Evolutionary conservation across 2,329 filamentous ascomycete species (phyloP).

Genomic region (Penicillium sp.): DNA sequence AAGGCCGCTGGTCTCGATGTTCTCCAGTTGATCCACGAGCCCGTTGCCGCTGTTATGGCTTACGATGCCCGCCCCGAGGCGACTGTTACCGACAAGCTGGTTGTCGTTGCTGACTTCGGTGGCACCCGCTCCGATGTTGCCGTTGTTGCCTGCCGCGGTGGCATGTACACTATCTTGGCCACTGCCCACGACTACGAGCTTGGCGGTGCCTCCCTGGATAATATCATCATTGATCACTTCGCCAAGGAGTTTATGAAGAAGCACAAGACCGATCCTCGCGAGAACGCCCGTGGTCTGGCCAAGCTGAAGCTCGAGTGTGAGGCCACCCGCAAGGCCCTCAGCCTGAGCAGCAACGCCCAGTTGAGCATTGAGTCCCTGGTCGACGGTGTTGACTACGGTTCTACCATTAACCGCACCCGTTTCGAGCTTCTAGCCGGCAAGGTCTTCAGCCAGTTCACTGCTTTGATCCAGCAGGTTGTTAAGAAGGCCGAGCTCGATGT

Average conservation of each 20-base stretch:
- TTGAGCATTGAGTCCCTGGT: slow-evolving; percentile 91
- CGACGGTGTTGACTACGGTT: slow-evolving; percentile 85
- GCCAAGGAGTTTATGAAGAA: slow-evolving; percentile 99
- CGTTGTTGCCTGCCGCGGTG: slow-evolving; percentile 84
- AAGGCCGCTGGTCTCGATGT: slow-evolving; percentile 81
- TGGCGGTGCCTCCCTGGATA: slow-evolving; percentile 79
- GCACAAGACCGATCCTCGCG: slow-evolving; percentile 82
- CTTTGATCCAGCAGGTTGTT: slow-evolving; percentile 77
- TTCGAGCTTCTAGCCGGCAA: slow-evolving; percentile 88
- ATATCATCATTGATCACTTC: slow-evolving; percentile 91
- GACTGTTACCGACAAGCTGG: slow-evolving; percentile 74
- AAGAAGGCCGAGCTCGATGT: slow-evolving; percentile 90
- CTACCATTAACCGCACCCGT: slow-evolving; percentile 87
- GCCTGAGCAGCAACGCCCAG: slow-evolving; percentile 79
- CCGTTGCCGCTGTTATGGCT: slow-evolving; percentile 80
- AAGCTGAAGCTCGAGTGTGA: slow-evolving; percentile 93
- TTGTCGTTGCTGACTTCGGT: slow-evolving; percentile 89
- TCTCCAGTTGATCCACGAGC: slow-evolving; percentile 89
- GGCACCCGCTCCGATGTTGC: slow-evolving; percentile 90
- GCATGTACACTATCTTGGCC: slow-evolving; percentile 93
- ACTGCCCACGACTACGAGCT: slow-evolving; percentile 96
- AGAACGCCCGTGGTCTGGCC: slow-evolving; percentile 75
- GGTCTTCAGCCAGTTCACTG: slow-evolving; percentile 83
- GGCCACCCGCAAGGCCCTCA: slow-evolving; percentile 86
- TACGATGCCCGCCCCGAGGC: slow-evolving; percentile 84